phyloP scores from a whole-genome alignment of 2,329 filamentous ascomycete species.

The Colletotrichum paranaense region DNA sequence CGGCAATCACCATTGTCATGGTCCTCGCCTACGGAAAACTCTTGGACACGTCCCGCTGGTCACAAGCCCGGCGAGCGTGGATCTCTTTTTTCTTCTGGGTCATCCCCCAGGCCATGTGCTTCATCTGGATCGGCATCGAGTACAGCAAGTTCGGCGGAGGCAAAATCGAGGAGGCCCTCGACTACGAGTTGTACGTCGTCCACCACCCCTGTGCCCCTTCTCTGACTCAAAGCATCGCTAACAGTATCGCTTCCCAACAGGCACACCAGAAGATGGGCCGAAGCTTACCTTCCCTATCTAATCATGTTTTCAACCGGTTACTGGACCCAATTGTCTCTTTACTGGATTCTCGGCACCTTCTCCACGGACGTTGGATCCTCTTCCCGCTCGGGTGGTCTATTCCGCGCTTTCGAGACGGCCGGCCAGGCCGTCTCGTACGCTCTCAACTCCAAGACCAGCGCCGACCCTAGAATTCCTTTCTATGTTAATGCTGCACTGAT shows the following conservation, averaged over 20 bases:
- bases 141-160: slow-evolving; percentile 22
- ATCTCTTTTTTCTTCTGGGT: slow-evolving; percentile 15
- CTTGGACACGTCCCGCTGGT: slow-evolving; percentile 17
- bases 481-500: slow-evolving; percentile 9
- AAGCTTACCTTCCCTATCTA: slow-evolving; percentile 23
- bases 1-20: slow-evolving; percentile 15
- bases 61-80: slow-evolving; percentile 14
- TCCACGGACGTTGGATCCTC: slow-evolving; percentile 46
- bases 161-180: neutral
- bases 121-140: slow-evolving; percentile 30
- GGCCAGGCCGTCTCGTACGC: slow-evolving; percentile 46
- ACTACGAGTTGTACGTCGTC: slow-evolving; percentile 6
- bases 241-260: neutral
- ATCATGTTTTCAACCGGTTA: slow-evolving; percentile 23
- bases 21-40: slow-evolving; percentile 15
- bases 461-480: slow-evolving; percentile 7
- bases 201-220: fast-evolving
- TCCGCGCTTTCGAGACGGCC: slow-evolving; percentile 42
- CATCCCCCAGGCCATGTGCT: slow-evolving; percentile 13
- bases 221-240: neutral
- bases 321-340: slow-evolving; percentile 39
- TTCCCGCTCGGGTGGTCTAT: slow-evolving; percentile 43
- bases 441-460: slow-evolving; percentile 40
- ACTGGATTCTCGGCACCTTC: slow-evolving; percentile 51
- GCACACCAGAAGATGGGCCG: slow-evolving; percentile 21